phyloP scores from a whole-genome alignment of 2,329 filamentous ascomycete genomes.

The Ophiocordyceps polyrhachis-furcata region DNA sequence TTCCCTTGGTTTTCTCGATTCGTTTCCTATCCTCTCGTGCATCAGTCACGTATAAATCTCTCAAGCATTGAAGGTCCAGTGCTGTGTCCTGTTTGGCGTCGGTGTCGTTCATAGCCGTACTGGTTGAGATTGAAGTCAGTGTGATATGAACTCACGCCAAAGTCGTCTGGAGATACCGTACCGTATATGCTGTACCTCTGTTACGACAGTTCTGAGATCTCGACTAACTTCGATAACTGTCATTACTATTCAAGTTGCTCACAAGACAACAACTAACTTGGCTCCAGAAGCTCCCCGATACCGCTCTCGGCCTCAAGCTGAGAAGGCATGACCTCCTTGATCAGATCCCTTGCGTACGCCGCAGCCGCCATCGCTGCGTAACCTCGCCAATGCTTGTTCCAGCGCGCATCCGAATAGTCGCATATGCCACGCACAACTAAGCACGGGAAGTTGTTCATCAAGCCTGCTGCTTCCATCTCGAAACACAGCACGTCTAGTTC shows the following conservation, averaged over 20 bases:
- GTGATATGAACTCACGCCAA: too few relatives aligned
- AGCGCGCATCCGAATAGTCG: slow-evolving; percentile 16
- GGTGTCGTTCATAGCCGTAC: too few relatives aligned
- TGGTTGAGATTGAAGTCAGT: too few relatives aligned
- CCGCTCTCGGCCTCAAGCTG: neutral
- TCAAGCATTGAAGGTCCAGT: slow-evolving; percentile 4
- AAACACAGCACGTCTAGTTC: slow-evolving; percentile 2
- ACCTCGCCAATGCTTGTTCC: slow-evolving; percentile 11
- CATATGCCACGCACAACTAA: slow-evolving; percentile 15
- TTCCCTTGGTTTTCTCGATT: slow-evolving; percentile 17
- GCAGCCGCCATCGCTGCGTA: slow-evolving; percentile 11
- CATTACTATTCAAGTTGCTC: too few relatives aligned
- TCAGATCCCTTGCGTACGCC: slow-evolving; percentile 9
- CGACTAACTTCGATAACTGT: too few relatives aligned
- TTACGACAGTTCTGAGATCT: too few relatives aligned
- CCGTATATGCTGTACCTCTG: too few relatives aligned
- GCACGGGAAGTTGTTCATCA: slow-evolving; percentile 10
- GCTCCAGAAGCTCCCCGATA: neutral
- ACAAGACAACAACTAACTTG: neutral
- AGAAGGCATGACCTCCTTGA: neutral
- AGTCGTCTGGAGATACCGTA: too few relatives aligned
- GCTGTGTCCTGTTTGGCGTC: too few relatives aligned
- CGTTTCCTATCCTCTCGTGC: slow-evolving; percentile 15
- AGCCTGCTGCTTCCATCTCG: neutral
- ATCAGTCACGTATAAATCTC: slow-evolving; percentile 10